Percentiles rank a stretch among this genome's conserved stretches.
Conservation (phyloP, 257 asterid genomes). For the Capsicum pubescens region DNA sequence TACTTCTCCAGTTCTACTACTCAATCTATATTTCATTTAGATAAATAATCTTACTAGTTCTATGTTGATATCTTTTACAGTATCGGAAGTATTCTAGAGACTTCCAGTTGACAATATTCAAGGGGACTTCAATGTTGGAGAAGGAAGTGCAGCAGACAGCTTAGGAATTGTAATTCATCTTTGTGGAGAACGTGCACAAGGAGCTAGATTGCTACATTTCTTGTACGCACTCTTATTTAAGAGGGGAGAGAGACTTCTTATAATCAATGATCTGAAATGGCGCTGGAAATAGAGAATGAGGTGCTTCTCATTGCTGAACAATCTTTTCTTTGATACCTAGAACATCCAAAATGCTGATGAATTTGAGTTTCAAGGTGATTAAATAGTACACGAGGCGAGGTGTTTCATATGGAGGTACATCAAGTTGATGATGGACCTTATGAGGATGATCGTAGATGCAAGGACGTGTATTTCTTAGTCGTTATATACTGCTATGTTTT, state of each 20-base stretch:
- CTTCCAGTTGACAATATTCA: constrained; percentile 76
- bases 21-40: neutral
- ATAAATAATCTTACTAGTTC: neutral
- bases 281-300: neutral
- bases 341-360: constrained; percentile 1
- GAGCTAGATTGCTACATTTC: constrained; percentile 1
- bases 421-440: neutral
- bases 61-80: neutral
- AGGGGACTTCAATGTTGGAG: constrained; percentile 86
- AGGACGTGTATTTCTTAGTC: neutral
- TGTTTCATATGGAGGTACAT: neutral
- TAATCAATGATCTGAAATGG: neutral
- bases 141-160: constrained; percentile 63
- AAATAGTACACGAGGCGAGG: neutral
- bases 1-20: neutral
- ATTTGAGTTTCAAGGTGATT: constrained; percentile 17
- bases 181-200: neutral
- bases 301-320: neutral
- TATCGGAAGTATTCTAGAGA: constrained; percentile 66
- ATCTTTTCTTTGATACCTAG: neutral
- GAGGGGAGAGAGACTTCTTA: constrained; percentile 27
- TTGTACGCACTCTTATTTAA: neutral
- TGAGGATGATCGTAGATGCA: neutral
- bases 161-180: constrained; percentile 24
- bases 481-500: neutral